Base-by-base conservation (phyloP, 2,329 filamentous ascomycete genomes). In the Coniochaeta ligniaria region DNA sequence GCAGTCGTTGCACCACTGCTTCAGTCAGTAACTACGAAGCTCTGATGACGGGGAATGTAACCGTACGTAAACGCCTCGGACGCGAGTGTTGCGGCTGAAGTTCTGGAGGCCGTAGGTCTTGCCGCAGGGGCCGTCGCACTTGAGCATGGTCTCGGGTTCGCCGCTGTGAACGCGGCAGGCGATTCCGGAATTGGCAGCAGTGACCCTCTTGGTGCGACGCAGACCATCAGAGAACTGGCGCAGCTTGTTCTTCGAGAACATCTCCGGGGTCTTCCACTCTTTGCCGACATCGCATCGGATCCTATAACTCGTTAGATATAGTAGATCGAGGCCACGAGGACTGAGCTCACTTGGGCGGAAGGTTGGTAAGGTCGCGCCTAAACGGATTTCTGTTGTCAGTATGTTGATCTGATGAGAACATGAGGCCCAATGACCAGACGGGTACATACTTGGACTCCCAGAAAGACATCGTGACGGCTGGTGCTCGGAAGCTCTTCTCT, bases 21-120 rank as follows among this genome's bases (percentile, higher is more conserved):
- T 56, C 16, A 6, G 50, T 59, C 57, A 20, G 50, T 58, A 56
- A 59, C 63, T 28, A 63, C 28, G n/a, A 47, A 12, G 20, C 9
- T 12, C 50, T 24, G 9, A 35, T 17, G 57, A 35, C n/a, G 56
- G 60, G 50, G 61, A 57, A 14, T 33, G 5, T 31, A 28, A 35
- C 65, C 73, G 65, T 64, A 75, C 74, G 6, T 67, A 63, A 8
- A 66, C 66, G 5, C 61, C 60, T 2, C 66, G 63, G 36, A 65
- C 68, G 5, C 72, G 68, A 16, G 73, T 73, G 20, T 20, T 68
- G 62, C 71, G 72, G 64, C 73, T 76, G 65, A 76, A 77, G 5
- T 63, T 60, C 0, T 69, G 63, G 3, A 66, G 60, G 7, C 63
- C 57, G 52, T 69, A 69, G 60, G 61, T 63, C 6, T 61, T 60